Conservation (phyloP, 768 basidiomycete genomes). For the Suillus luteus region DNA sequence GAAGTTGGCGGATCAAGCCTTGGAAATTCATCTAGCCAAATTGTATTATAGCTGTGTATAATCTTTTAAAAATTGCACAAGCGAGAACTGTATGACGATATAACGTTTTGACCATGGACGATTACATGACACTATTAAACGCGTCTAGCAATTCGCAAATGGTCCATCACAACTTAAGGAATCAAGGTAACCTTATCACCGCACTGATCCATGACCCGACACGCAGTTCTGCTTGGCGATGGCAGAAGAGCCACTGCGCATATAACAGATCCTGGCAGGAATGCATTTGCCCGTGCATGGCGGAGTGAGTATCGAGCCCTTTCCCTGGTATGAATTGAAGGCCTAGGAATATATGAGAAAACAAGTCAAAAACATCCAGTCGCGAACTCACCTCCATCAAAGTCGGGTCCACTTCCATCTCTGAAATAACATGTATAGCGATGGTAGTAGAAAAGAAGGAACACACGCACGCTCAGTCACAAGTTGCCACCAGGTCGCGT, state of each 20-base stretch:
- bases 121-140: background rate
- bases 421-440: constrained; percentile 32
- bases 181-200: constrained; percentile 36
- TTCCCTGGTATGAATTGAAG: constrained; percentile 75
- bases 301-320: constrained; percentile 54
- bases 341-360: constrained; percentile 38
- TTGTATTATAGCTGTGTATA: background rate
- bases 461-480: constrained; percentile 65
- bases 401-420: constrained; percentile 57
- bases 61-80: background rate
- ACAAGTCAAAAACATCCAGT: background rate
- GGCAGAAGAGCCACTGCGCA: constrained; percentile 69
- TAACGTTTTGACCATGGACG: background rate
- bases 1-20: background rate
- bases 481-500: constrained; percentile 82
- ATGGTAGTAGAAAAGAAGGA: background rate
- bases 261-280: constrained; percentile 72
- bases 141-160: background rate
- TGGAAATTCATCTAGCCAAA: background rate
- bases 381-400: constrained; percentile 53
- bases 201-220: constrained; percentile 66
- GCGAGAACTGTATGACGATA: background rate
- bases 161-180: background rate
- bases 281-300: constrained; percentile 63
- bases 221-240: constrained; percentile 62